These are phyloP conservation scores for Venturia asperata DNA, from an alignment of 2,329 filamentous ascomycete species.

Conservation along the genomic window DNA sequence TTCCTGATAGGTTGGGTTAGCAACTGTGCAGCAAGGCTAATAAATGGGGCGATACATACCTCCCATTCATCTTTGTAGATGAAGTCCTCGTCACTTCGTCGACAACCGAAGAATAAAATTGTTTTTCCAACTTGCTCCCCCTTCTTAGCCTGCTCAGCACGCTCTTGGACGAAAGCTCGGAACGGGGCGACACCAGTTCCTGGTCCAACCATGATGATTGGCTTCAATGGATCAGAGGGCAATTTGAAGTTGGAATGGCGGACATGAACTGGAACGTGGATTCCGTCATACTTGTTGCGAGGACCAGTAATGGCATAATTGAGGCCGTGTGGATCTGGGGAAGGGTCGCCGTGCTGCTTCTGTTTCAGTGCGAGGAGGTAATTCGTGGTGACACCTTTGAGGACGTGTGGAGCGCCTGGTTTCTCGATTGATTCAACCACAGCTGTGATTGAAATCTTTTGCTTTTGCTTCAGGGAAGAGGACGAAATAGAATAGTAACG, in stretches of 20 bases:
- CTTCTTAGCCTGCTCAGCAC: conserved; percentile 71
- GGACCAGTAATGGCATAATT: conserved; percentile 84
- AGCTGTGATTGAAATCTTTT: conserved; percentile 91
- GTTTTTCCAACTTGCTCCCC: conserved; percentile 81
- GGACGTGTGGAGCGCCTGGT: conserved; percentile 66
- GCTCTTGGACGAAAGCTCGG: conserved; percentile 89
- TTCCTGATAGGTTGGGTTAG: conserved; percentile 49
- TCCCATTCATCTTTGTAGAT: conserved; percentile 88
- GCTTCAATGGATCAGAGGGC: conserved; percentile 87
- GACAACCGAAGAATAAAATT: conserved; percentile 90
- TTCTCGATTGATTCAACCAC: conserved; percentile 80
- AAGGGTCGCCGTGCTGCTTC: conserved; percentile 84
- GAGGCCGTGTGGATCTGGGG: conserved; percentile 73
- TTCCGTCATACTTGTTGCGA: conserved; percentile 92
- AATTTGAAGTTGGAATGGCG: conserved; percentile 99
- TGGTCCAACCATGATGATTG: conserved; percentile 91
- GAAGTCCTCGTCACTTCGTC: conserved; percentile 82
- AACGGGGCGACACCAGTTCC: conserved; percentile 96
- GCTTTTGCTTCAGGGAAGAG: conserved; percentile 85
- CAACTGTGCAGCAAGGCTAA: background rate
- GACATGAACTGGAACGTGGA: conserved; percentile 90
- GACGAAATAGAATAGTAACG: conserved; percentile 99
- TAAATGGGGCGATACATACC: conserved; percentile 49
- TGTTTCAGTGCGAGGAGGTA: conserved; percentile 92
- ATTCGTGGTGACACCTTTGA: conserved; percentile 95